These are phyloP conservation scores for Cutaneotrichosporon dermatis DNA, from an alignment of 1,284 basidiomycete species.

Conservation along the genomic window DNA sequence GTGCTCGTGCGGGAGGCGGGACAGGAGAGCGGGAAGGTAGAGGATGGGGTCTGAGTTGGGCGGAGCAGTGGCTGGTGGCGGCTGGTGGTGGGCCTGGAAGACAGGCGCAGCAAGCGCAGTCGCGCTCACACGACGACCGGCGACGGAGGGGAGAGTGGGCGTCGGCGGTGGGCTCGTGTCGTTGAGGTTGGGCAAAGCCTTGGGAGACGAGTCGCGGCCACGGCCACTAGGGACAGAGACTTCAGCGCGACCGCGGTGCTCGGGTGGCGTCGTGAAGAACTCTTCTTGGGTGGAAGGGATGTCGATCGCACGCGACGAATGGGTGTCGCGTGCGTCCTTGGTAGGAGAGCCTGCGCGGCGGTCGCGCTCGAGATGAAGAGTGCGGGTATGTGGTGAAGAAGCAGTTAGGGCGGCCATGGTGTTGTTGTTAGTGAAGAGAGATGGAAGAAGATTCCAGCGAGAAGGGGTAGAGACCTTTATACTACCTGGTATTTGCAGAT, in stretches of 20 bases:
- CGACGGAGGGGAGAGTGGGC: slow-evolving; percentile 11
- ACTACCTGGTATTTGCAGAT: no score
- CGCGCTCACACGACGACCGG: slow-evolving; percentile 12
- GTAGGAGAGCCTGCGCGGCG: background rate
- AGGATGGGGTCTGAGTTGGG: slow-evolving; percentile 56
- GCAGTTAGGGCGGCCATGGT: background rate
- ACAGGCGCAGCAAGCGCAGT: slow-evolving; percentile 13
- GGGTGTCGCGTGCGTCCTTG: background rate
- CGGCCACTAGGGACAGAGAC: background rate
- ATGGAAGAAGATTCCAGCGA: background rate
- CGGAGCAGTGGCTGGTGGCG: slow-evolving; percentile 56
- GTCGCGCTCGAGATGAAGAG: background rate
- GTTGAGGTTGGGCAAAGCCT: slow-evolving; percentile 16
- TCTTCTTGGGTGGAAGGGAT: background rate
- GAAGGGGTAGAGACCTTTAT: no score
- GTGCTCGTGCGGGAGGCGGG: slow-evolving; percentile 55
- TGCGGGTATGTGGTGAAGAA: background rate
- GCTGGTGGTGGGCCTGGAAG: slow-evolving; percentile 51
- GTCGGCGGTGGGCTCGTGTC: slow-evolving; percentile 10
- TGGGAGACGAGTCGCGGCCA: slow-evolving; percentile 21
- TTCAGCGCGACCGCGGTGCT: background rate
- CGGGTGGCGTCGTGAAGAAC: background rate
- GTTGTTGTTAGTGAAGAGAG: background rate
- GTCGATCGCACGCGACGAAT: background rate
- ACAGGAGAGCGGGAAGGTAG: slow-evolving; percentile 74